These are phyloP conservation scores for Pythium brachiatum DNA, from an alignment of 352 stramenopile genomes.

Conservation along the genomic window DNA sequence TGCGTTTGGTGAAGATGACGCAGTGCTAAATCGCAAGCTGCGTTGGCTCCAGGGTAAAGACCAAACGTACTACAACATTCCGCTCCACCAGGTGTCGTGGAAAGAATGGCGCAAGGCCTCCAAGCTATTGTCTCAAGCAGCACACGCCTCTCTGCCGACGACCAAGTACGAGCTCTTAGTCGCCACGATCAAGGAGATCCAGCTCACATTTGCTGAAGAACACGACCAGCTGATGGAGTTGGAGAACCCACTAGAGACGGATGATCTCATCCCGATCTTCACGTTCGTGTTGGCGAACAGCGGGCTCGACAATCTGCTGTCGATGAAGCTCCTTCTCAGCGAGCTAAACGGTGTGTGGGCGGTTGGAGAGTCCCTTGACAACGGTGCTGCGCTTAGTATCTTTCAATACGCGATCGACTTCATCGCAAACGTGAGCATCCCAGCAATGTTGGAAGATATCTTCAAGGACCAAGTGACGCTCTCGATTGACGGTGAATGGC, in stretches of 20 bases:
- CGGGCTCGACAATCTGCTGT: constrained; percentile 78
- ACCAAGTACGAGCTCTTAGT: constrained; percentile 81
- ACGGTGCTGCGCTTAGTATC: constrained; percentile 66
- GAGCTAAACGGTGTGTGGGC: constrained; percentile 75
- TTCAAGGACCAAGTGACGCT: constrained; percentile 90
- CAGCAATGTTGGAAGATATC: constrained; percentile 85
- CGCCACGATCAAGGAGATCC: constrained; percentile 73
- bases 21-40: constrained; percentile 78
- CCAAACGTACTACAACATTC: constrained; percentile 89
- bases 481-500: constrained; percentile 85
- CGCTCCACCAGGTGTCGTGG: constrained; percentile 75
- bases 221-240: constrained; percentile 51
- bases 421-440: constrained; percentile 84
- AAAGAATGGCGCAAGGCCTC: constrained; percentile 83
- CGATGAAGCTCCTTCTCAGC: constrained; percentile 70
- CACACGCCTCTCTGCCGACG: constrained; percentile 45
- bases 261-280: constrained; percentile 89
- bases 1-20: constrained; percentile 71
- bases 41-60: constrained; percentile 90
- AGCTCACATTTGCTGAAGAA: constrained; percentile 72
- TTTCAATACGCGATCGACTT: constrained; percentile 82
- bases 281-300: constrained; percentile 89
- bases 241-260: constrained; percentile 59
- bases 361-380: constrained; percentile 53
- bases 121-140: constrained; percentile 64